Percentiles rank a stretch among this genome's conserved stretches.
These are phyloP conservation scores for Corchorus olitorius DNA, from an alignment of 345 rosid species.

Conservation along the genomic window DNA sequence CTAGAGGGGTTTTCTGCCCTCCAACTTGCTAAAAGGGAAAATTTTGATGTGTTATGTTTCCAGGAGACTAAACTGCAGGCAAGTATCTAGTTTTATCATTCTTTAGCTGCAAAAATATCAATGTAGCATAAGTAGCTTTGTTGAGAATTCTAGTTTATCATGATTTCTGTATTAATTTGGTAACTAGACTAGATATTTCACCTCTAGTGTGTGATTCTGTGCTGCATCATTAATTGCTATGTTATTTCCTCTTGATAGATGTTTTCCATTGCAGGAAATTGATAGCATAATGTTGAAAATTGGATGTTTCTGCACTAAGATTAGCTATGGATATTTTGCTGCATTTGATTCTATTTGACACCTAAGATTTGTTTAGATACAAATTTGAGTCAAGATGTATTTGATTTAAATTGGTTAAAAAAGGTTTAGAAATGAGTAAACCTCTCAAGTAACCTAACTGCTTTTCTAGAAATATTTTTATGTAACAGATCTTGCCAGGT, in stretches of 20 bases:
- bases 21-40: constrained; percentile 83
- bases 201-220: neutral
- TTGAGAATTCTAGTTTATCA: neutral
- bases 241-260: neutral
- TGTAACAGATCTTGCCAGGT: neutral
- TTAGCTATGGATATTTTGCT: neutral
- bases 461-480: no score
- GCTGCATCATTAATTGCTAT: neutral
- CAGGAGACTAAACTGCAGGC: constrained; percentile 96
- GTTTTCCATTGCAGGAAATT: neutral
- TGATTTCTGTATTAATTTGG: neutral
- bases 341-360: neutral
- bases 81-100: constrained; percentile 26
- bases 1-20: constrained; percentile 66
- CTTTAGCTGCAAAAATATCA: neutral
- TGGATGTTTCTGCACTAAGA: neutral
- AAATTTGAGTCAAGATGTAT: neutral
- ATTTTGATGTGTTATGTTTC: constrained; percentile 85
- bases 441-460: neutral
- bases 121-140: neutral
- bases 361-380: neutral
- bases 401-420: constrained; percentile 4
- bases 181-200: neutral
- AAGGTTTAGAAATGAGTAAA: neutral
- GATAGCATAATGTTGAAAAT: neutral